Conservation (phyloP, 441 rosid species). For the Dalechampia spathulata region DNA sequence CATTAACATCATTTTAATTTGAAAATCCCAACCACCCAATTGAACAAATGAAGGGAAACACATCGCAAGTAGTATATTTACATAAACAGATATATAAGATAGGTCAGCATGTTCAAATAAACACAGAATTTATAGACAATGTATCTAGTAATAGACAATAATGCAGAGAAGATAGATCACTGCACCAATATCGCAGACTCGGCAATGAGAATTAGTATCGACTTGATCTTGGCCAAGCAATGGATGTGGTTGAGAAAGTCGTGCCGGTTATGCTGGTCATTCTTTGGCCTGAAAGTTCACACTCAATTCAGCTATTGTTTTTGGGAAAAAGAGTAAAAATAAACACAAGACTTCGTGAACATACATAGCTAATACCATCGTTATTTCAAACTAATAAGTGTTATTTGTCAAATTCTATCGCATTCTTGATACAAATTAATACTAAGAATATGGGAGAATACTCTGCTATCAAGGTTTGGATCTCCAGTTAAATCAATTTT, state of each 20-base stretch:
- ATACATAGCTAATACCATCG: background rate
- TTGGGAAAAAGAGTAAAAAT: background rate
- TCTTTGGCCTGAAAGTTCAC: constrained; percentile 39
- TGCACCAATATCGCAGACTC: constrained; percentile 17
- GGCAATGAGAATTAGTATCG: constrained; percentile 11
- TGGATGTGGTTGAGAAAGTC: constrained; percentile 20
- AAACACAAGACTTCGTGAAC: too few species aligned
- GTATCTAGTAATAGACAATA: constrained; percentile 8
- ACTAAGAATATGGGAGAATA: constrained; percentile 19
- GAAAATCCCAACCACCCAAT: constrained; percentile 12
- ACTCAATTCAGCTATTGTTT: background rate
- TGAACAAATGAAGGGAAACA: constrained; percentile 10
- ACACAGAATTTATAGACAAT: constrained; percentile 3
- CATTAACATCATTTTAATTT: background rate
- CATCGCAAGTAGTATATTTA: background rate
- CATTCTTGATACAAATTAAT: background rate
- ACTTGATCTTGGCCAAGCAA: constrained; percentile 16
- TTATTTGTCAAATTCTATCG: background rate
- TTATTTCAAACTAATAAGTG: background rate
- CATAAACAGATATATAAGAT: too few species aligned
- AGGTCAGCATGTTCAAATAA: constrained; percentile 6
- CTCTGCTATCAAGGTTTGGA: constrained; percentile 23
- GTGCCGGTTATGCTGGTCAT: constrained; percentile 18
- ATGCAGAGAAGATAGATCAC: constrained; percentile 14
- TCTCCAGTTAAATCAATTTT: constrained; percentile 18